These are phyloP conservation scores for Saccharomycopsis sp. DNA, from an alignment of 805 yeast genomes.

Conservation along the genomic window DNA sequence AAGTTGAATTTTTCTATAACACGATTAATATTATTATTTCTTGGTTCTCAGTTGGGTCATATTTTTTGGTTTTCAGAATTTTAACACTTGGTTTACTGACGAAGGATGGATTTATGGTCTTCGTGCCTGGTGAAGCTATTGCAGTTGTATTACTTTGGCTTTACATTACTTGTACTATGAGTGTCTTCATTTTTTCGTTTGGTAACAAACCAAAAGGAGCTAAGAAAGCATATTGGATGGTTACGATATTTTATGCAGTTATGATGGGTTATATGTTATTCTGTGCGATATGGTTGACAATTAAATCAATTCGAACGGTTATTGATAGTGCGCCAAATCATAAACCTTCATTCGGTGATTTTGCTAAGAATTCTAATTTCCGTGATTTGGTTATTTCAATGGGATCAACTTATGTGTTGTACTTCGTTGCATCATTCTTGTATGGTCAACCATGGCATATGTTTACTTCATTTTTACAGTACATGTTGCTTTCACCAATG, in stretches of 20 bases:
- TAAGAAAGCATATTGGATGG: constrained; percentile 43
- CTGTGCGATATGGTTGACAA: constrained; percentile 53
- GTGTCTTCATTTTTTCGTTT: constrained; percentile 55
- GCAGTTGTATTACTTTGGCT: constrained; percentile 49
- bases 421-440: constrained; percentile 49
- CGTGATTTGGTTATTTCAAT: constrained; percentile 51
- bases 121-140: constrained; percentile 41
- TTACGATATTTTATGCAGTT: constrained; percentile 50
- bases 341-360: constrained; percentile 37
- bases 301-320: constrained; percentile 39
- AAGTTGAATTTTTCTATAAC: constrained; percentile 51
- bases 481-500: constrained; percentile 45
- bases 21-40: constrained; percentile 46
- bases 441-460: constrained; percentile 65
- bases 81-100: constrained; percentile 45
- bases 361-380: constrained; percentile 40
- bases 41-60: constrained; percentile 61
- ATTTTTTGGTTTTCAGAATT: constrained; percentile 55
- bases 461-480: constrained; percentile 47
- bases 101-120: constrained; percentile 26
- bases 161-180: constrained; percentile 47
- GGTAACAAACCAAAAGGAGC: constrained; percentile 63
- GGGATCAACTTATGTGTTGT: constrained; percentile 53
- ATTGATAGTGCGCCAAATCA: constrained; percentile 20
- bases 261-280: constrained; percentile 53